These are phyloP conservation scores for Lactarius trivialis DNA, from an alignment of 768 basidiomycete genomes.

Conservation along the genomic window DNA sequence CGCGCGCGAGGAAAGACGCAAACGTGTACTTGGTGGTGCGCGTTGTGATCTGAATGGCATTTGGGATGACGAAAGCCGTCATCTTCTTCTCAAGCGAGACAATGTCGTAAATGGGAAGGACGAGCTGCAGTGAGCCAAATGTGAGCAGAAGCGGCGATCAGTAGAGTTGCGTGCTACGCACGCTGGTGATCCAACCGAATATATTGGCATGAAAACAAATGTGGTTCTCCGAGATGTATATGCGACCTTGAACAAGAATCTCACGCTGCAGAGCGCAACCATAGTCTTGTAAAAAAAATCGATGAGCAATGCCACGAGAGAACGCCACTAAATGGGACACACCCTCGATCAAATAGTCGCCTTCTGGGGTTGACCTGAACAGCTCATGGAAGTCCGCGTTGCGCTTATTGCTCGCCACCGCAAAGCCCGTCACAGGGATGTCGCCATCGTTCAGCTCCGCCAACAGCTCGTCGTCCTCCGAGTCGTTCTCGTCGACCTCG, in stretches of 20 bases:
- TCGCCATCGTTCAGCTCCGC: constrained; percentile 54
- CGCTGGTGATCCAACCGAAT: constrained; percentile 97
- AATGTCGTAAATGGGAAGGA: constrained; percentile 84
- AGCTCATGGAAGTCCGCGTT: constrained; percentile 95
- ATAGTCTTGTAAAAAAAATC: constrained; percentile 59
- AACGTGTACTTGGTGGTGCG: constrained; percentile 83
- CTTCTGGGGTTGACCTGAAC: constrained; percentile 84
- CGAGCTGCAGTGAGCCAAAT: constrained; percentile 45
- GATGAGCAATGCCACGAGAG: neutral
- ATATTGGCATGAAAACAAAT: constrained; percentile 99
- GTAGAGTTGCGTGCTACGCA: constrained; percentile 37
- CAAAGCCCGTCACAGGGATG: constrained; percentile 92
- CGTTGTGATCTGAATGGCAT: constrained; percentile 88
- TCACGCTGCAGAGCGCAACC: constrained; percentile 96
- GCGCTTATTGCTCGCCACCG: constrained; percentile 90
- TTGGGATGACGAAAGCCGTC: constrained; percentile 97
- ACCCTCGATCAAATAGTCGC: constrained; percentile 98
- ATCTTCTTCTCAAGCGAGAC: constrained; percentile 88
- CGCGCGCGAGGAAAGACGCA: constrained; percentile 92
- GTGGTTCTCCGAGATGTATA: constrained; percentile 98
- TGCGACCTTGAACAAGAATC: constrained; percentile 90
- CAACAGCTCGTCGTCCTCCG: constrained; percentile 24
- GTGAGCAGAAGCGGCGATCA: neutral
- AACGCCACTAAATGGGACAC: constrained; percentile 26
- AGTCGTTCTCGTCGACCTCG: constrained; percentile 31